Conservation (phyloP, 2,329 filamentous ascomycete species). For the Paraphaeosphaeria minitans region DNA sequence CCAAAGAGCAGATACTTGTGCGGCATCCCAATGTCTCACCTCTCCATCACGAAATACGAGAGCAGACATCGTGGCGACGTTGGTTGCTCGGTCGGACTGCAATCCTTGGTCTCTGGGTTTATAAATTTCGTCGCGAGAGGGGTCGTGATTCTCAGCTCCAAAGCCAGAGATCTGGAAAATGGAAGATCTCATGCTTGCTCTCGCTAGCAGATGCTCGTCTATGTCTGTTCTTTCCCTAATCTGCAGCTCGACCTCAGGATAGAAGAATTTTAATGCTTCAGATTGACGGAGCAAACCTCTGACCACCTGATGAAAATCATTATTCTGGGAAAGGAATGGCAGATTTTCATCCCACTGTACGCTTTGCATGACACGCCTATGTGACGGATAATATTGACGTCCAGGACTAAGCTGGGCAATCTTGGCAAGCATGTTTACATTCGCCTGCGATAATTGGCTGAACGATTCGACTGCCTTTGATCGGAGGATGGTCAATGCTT, state of each 20-base stretch:
- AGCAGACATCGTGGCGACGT: conserved; percentile 20
- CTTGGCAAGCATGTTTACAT: conserved; percentile 24
- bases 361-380: conserved; percentile 51
- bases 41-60: conserved; percentile 16
- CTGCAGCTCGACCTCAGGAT: conserved; percentile 10
- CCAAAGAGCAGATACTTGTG: background rate
- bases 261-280: conserved; percentile 21
- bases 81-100: conserved; percentile 16
- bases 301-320: conserved; percentile 28
- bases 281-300: conserved; percentile 31
- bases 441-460: conserved; percentile 35
- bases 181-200: conserved; percentile 38
- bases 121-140: conserved; percentile 29
- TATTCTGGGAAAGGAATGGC: conserved; percentile 42
- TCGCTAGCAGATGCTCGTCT: conserved; percentile 19
- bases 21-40: conserved; percentile 17
- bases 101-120: conserved; percentile 16
- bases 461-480: conserved; percentile 59
- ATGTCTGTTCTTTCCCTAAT: background rate
- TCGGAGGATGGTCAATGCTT: conserved; percentile 55
- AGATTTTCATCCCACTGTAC: conserved; percentile 51
- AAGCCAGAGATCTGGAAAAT: conserved; percentile 34
- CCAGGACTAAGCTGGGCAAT: conserved; percentile 43
- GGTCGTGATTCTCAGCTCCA: conserved; percentile 37
- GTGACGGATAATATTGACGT: conserved; percentile 52